Evolutionary conservation across 768 basidiomycete species (phyloP).

Genomic region (Lactifluus piperatus): DNA sequence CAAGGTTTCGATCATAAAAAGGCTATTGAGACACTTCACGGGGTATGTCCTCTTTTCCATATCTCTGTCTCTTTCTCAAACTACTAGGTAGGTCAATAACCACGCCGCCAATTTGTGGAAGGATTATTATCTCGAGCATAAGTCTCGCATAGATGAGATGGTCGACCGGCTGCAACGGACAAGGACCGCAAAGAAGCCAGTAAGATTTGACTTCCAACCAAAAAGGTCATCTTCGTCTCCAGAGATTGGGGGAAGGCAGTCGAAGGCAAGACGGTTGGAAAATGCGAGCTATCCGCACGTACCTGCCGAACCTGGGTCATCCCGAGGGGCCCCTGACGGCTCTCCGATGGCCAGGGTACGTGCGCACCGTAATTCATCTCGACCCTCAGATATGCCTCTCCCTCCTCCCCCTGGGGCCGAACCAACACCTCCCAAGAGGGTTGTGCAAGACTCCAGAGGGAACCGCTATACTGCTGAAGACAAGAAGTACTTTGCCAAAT

Average conservation of each 20-base stretch:
- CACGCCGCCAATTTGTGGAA: slow-evolving; percentile 61
- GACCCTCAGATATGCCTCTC: slow-evolving; percentile 36
- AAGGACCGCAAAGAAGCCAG: slow-evolving; percentile 33
- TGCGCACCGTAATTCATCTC: neutral
- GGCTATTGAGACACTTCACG: slow-evolving; percentile 58
- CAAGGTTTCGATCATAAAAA: slow-evolving; percentile 48
- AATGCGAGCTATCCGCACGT: neutral
- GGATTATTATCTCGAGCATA: slow-evolving; percentile 70
- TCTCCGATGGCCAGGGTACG: neutral
- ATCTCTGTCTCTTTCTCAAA: neutral
- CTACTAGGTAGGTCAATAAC: slow-evolving; percentile 31
- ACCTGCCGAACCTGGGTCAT: neutral
- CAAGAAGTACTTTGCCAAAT: slow-evolving; percentile 56
- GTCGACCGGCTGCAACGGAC: slow-evolving; percentile 19
- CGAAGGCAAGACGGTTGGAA: neutral
- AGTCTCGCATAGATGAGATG: slow-evolving; percentile 44
- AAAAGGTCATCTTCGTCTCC: neutral
- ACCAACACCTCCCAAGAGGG: slow-evolving; percentile 53
- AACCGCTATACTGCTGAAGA: slow-evolving; percentile 62
- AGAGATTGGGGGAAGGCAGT: neutral
- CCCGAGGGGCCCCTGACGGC: neutral
- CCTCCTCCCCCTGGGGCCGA: slow-evolving; percentile 59
- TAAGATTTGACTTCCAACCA: slow-evolving; percentile 1
- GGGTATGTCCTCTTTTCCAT: slow-evolving; percentile 34
- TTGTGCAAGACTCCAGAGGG: slow-evolving; percentile 38